These are phyloP conservation scores for Syncephalastrum racemosum DNA, from an alignment of 371 early-diverging fungal species.

Conservation along the genomic window DNA sequence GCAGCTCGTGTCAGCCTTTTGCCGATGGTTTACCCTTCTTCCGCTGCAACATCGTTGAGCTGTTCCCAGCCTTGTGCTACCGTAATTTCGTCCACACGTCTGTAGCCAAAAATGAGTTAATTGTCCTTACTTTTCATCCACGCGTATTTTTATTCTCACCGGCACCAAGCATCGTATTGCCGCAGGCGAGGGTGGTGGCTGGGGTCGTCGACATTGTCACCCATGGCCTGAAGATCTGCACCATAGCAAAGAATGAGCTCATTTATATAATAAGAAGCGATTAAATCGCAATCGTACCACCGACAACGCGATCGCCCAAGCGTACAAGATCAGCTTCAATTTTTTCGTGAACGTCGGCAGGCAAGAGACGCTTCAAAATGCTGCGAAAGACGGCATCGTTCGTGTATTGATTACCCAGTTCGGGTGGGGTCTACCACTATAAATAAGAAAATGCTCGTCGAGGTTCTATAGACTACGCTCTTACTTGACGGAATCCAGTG, in stretches of 20 bases:
- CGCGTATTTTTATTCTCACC: conserved; percentile 18
- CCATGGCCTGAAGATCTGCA: conserved; percentile 34
- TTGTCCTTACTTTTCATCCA: not conserved
- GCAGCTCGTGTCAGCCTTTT: conserved; percentile 2
- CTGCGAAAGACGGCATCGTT: conserved; percentile 53
- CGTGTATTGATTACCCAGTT: conserved; percentile 51
- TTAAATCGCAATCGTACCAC: conserved; percentile 20
- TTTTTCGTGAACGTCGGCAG: conserved; percentile 32
- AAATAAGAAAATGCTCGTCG: not conserved
- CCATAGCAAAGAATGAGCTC: not conserved
- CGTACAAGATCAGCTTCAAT: conserved; percentile 48
- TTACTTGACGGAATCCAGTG: conserved; percentile 38
- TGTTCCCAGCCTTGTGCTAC: conserved; percentile 60
- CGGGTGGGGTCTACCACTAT: conserved; percentile 46
- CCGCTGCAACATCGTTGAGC: conserved; percentile 57
- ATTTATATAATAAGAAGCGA: not conserved
- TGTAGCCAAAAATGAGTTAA: not conserved
- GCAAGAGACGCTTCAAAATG: conserved; percentile 49
- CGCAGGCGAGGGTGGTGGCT: conserved; percentile 59
- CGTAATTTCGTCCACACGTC: conserved; percentile 61
- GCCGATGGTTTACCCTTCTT: conserved; percentile 46
- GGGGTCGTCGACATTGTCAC: conserved; percentile 40
- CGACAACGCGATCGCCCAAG: conserved; percentile 44
- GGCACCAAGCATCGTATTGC: conserved; percentile 71
- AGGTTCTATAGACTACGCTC: not conserved